Base-by-base conservation (phyloP, 768 basidiomycete species). In the Amanita fuliginea region DNA sequence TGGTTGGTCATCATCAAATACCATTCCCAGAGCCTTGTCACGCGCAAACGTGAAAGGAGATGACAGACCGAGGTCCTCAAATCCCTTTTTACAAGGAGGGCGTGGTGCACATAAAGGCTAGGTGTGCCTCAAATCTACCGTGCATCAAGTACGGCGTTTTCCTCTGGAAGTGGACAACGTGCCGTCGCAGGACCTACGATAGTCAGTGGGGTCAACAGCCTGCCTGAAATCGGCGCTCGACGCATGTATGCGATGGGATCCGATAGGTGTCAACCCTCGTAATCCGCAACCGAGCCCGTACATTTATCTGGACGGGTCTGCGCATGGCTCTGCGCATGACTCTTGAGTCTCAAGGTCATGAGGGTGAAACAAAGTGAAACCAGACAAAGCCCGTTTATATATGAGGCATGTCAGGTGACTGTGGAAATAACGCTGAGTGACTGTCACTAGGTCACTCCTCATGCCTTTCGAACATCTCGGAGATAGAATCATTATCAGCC, bases 381-480 rank as follows among this genome's bases (percentile, higher is more conserved):
- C 1, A 2, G 5, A 47, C 8, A 3, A 11, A 37, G 22, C 26
- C 9, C 34, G 3, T 18, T 28, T 30, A 28, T 48, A 39, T 48
- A 48, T 32, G 36, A 2, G 19, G 4, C n/a, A 2, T 10, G 16
- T 48, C 47, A 48, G 36, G 37, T 48, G 47, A 41, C 2, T 14
- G 39, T 41, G 47, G n/a, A 16, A 48, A 41, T 16, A 21, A n/a
- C n/a, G n/a, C n/a, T n/a, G n/a, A n/a, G 4, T 24, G 22, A 24
- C 22, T n/a, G n/a, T n/a, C n/a, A n/a, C n/a, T n/a, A n/a, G n/a
- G n/a, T n/a, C 22, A 24, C 22, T 24, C 22, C 3, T 24, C 34
- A 86, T 86, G 83, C 81, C 83, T 18, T 66, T 80, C n/a, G 67
- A 74, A 49, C 67, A 68, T 53, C 56, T 60, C 0, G 57, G 65